These are phyloP conservation scores for Ottelia alismoides DNA, from an alignment of 106 monocot species.

Conservation along the genomic window DNA sequence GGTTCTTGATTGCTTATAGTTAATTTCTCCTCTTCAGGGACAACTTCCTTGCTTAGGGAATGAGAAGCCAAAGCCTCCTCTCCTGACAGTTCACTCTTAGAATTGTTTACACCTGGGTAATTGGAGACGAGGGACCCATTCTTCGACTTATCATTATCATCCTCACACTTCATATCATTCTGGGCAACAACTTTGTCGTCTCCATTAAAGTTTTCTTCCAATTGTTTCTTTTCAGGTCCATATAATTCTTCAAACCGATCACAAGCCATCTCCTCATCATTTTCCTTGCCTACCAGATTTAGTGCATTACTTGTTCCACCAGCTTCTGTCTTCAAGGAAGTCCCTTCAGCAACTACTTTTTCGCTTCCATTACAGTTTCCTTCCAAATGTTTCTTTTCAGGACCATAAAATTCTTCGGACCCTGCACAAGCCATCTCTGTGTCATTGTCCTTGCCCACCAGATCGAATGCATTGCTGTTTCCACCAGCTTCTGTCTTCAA, in stretches of 20 bases:
- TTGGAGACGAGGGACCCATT: background rate
- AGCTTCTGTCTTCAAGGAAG: too few species aligned
- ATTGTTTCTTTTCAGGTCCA: too few species aligned
- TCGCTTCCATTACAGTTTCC: constrained; percentile 6
- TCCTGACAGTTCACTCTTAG: constrained; percentile 4
- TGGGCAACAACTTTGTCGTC: too few species aligned
- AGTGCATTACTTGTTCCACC: too few species aligned
- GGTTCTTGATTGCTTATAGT: constrained; percentile 1
- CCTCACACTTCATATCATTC: background rate
- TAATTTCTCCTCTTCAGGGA: constrained; percentile 6
- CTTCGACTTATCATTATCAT: constrained; percentile 2
- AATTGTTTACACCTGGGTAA: background rate
- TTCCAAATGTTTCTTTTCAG: constrained; percentile 15
- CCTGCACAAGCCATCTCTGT: constrained; percentile 7
- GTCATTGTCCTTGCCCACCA: constrained; percentile 8
- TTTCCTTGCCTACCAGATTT: too few species aligned
- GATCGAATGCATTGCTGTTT: background rate
- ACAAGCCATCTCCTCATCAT: too few species aligned
- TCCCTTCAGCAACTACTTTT: background rate
- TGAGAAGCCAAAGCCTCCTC: constrained; percentile 16
- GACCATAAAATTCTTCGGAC: constrained; percentile 11
- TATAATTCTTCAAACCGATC: too few species aligned
- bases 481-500: background rate
- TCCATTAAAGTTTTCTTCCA: too few species aligned
- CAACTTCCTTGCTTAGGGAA: constrained; percentile 14